A percentile compares a stretch with the other conserved stretches of the same genome.
phyloP scores from a whole-genome alignment of 805 yeast genomes.

The Saccharomycopsis sp. region DNA sequence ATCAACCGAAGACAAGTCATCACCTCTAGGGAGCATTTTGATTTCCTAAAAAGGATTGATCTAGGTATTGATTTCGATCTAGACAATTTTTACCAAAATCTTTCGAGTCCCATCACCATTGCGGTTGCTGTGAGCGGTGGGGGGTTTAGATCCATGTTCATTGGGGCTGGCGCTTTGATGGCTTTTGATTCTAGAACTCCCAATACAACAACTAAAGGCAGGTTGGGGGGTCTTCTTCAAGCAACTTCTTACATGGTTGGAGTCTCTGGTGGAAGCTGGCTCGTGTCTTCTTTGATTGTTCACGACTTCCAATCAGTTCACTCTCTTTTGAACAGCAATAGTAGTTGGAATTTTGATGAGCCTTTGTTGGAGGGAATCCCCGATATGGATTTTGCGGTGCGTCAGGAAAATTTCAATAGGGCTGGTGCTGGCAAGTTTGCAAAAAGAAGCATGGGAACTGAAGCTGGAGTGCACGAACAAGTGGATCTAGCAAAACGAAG shows the following conservation, averaged over 20 bases:
- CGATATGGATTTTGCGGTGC: slow-evolving; percentile 34
- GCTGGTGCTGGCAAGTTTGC: slow-evolving; percentile 1
- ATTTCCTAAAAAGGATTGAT: slow-evolving; percentile 4
- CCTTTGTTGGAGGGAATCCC: slow-evolving; percentile 50
- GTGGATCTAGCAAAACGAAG: slow-evolving; percentile 4
- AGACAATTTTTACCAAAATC: slow-evolving; percentile 2
- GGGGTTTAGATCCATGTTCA: slow-evolving; percentile 51
- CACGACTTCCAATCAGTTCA: slow-evolving; percentile 52
- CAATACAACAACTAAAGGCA: slow-evolving; percentile 26
- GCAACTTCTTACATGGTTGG: slow-evolving; percentile 51
- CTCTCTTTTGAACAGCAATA: slow-evolving; percentile 37
- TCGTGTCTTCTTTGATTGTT: slow-evolving; percentile 40
- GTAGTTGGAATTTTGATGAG: slow-evolving; percentile 31
- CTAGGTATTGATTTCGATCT: slow-evolving; percentile 10
- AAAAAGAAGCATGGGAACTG: slow-evolving; percentile 21
- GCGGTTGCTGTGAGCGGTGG: slow-evolving; percentile 43
- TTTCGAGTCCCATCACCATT: slow-evolving; percentile 24
- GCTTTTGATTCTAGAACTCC: slow-evolving; percentile 43
- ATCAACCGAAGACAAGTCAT: slow-evolving; percentile 1
- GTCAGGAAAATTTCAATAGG: slow-evolving; percentile 11
- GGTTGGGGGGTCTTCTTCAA: slow-evolving; percentile 46
- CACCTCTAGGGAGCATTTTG: slow-evolving; percentile 8
- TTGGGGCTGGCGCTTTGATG: slow-evolving; percentile 45
- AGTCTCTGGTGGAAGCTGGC: slow-evolving; percentile 68
- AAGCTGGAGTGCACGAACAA: not conserved